These are phyloP conservation scores for Phytophthora capsici DNA, from an alignment of 352 stramenopile genomes.

Conservation along the genomic window DNA sequence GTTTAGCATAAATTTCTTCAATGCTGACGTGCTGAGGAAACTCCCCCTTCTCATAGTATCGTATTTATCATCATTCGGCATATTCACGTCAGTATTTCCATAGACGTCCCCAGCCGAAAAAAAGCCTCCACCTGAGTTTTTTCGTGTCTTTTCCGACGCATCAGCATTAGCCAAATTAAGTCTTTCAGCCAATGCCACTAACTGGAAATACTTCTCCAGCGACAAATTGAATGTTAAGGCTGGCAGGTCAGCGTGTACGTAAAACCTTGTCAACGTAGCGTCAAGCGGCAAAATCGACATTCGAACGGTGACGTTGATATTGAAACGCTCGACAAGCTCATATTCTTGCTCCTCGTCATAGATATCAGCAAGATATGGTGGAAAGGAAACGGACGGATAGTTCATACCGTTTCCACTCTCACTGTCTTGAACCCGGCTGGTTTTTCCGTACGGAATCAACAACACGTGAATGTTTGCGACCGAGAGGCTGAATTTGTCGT, in stretches of 20 bases:
- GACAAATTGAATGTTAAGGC: constrained; percentile 87
- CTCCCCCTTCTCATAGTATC: constrained; percentile 40
- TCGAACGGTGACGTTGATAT: constrained; percentile 86
- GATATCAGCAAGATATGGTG: constrained; percentile 45
- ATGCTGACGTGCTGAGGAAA: constrained; percentile 55
- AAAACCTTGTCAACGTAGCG: constrained; percentile 82
- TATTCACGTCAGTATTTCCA: constrained; percentile 8
- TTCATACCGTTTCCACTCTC: constrained; percentile 23
- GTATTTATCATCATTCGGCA: constrained; percentile 26
- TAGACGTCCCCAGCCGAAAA: constrained; percentile 20
- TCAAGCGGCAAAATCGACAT: constrained; percentile 88
- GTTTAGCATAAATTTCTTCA: constrained; percentile 61
- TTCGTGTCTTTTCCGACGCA: constrained; percentile 28
- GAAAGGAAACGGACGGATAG: constrained; percentile 50
- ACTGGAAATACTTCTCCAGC: constrained; percentile 83
- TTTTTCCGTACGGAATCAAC: constrained; percentile 76
- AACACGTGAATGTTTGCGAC: constrained; percentile 87
- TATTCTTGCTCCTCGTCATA: constrained; percentile 70
- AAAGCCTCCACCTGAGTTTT: constrained; percentile 27
- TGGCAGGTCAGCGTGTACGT: constrained; percentile 84
- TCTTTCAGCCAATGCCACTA: constrained; percentile 61
- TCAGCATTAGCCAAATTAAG: constrained; percentile 56
- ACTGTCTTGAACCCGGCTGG: constrained; percentile 32
- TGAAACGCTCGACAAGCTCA: constrained; percentile 86
- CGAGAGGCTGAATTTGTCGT: constrained; percentile 89